Base-by-base conservation (phyloP, 2,329 filamentous ascomycete species). In the Xylariaceae sp. region DNA sequence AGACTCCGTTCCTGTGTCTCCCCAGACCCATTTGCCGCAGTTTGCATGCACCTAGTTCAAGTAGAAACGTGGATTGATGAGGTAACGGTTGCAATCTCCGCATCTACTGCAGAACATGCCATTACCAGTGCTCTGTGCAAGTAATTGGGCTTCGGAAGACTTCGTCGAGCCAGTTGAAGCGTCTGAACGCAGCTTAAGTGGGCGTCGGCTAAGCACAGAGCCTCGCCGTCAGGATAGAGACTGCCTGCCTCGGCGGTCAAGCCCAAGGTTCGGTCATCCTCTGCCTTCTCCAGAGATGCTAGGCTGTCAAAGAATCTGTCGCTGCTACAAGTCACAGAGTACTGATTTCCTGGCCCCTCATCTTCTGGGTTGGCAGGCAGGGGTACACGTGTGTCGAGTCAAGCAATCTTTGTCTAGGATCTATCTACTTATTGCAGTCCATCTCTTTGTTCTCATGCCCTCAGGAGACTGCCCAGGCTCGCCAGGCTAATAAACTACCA, bases 301-400 rank as follows among this genome's bases (percentile, higher is more conserved):
- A 49, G 51, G 48, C 22, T 27, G 22, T 27, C 51, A 51, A 58
- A 52, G 56, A 53, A 58, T 53, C 43, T 51, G 49, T 58, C 53
- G 47, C 51, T 38, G 41, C 42, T 53, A 57, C 50, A 53, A 46
- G 52, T 54, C 51, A 60, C 49, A 41, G 49, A 38, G 47, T 42
- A 30, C 31, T 43, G 12, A 14, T 33, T 36, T 45, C 48, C 36
- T 30, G 36, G 19, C 44, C 48, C 55, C 56, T 47, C 52, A 53
- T 52, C 49, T 56, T 52, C 56, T 52, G 53, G 49, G 54, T 54
- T 58, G 54, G 51, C 36, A 60, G 53, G 53, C 59, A 64, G 60
- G 60, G 62, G 59, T 70, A 73, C 74, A 77, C 73, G 72, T 77
- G 74, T 76, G 74, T 75, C 76, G 76, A 79, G 76, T 80, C 75